These are phyloP conservation scores for Neofusicoccum sp. DNA, from an alignment of 2,329 filamentous ascomycete genomes.

Conservation along the genomic window DNA sequence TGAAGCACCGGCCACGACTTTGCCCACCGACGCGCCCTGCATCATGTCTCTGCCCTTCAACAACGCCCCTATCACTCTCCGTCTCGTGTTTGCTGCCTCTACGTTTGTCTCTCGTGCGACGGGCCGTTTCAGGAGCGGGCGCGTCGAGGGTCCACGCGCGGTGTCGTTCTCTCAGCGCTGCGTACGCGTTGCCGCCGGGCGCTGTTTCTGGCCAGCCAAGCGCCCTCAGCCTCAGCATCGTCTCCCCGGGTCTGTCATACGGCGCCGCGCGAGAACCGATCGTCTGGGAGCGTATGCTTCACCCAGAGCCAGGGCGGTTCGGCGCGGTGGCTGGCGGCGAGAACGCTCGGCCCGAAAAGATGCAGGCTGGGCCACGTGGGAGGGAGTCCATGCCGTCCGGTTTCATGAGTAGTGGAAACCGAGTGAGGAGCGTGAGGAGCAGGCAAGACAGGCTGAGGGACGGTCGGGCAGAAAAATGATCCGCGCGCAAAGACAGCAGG, in stretches of 20 bases:
- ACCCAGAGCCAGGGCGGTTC: background rate
- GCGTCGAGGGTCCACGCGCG: background rate
- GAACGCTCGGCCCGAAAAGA: background rate
- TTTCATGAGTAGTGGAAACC: too few relatives aligned
- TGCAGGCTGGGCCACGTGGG: too few relatives aligned
- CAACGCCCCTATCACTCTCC: background rate
- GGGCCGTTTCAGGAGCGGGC: background rate
- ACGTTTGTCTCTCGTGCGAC: background rate
- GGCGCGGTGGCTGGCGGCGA: background rate
- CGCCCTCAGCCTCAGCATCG: background rate
- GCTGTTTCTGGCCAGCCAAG: constrained; percentile 1
- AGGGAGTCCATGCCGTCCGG: too few relatives aligned
- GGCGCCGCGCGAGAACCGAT: background rate
- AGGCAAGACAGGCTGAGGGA: too few relatives aligned
- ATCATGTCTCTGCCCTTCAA: background rate
- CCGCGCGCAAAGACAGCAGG: too few relatives aligned
- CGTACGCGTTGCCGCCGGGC: background rate
- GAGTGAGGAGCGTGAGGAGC: too few relatives aligned
- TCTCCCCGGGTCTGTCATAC: background rate
- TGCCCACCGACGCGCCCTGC: background rate
- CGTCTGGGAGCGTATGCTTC: background rate
- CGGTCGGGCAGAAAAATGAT: too few relatives aligned
- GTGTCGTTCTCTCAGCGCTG: background rate
- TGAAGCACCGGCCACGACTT: background rate
- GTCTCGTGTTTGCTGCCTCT: background rate